Conservation (phyloP, 2,329 filamentous ascomycete genomes). For the Aureobasidium musti region DNA sequence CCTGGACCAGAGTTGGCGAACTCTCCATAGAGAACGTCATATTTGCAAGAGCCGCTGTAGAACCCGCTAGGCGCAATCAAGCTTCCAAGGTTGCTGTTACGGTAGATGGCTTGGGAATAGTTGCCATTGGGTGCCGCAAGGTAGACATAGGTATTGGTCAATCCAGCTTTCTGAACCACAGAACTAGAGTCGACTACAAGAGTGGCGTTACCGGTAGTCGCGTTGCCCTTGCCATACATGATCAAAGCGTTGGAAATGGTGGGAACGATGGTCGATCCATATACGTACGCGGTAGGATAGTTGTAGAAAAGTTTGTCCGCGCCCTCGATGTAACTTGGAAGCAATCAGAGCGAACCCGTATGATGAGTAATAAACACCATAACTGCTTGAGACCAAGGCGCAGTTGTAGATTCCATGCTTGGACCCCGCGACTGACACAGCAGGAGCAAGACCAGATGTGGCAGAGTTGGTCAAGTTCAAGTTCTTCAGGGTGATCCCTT, state of each 20-base stretch:
- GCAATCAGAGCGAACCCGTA: conserved; percentile 46
- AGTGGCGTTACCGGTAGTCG: conserved; percentile 26
- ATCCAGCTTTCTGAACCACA: conserved; percentile 29
- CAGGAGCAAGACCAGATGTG: conserved; percentile 33
- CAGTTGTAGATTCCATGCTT: conserved; percentile 52
- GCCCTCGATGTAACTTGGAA: conserved; percentile 51
- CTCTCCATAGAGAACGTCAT: conserved; percentile 46
- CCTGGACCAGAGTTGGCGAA: conserved; percentile 48
- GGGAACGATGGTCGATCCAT: conserved; percentile 48
- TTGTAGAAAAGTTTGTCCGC: conserved; percentile 48
- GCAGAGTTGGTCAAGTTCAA: conserved; percentile 46
- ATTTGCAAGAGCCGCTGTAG: conserved; percentile 35
- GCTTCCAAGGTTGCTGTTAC: conserved; percentile 44
- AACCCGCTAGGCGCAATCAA: conserved; percentile 46
- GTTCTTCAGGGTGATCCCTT: conserved; percentile 44
- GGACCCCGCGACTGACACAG: conserved; percentile 42
- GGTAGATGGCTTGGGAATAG: conserved; percentile 48
- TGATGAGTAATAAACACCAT: conserved; percentile 37
- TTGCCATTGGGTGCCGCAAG: conserved; percentile 46
- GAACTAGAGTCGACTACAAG: conserved; percentile 32
- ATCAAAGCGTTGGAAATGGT: conserved; percentile 43
- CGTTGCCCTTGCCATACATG: conserved; percentile 15
- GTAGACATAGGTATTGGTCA: conserved; percentile 42
- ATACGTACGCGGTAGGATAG: conserved; percentile 48
- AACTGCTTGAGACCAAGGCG: conserved; percentile 47